These are phyloP conservation scores for Lunularia cruciata DNA, from an alignment of 225 moss, liverwort and hornwort genomes.

Conservation along the genomic window DNA sequence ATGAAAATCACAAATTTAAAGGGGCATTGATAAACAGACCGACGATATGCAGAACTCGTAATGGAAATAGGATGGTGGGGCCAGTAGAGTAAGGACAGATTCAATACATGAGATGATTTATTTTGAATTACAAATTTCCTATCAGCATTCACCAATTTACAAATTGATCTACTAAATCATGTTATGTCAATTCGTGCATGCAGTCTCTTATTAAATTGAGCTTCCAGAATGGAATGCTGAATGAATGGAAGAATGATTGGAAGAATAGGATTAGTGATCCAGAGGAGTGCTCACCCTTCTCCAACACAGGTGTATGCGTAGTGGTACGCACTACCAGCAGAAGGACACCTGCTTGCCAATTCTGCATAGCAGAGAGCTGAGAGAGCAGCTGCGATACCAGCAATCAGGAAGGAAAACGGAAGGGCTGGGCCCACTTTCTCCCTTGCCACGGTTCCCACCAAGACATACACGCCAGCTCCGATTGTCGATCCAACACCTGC, in stretches of 20 bases:
- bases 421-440: constrained; percentile 92
- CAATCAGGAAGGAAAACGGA: constrained; percentile 79
- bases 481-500: constrained; percentile 91
- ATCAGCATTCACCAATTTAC: too few species aligned
- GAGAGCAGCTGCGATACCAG: constrained; percentile 87
- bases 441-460: constrained; percentile 88
- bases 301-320: constrained; percentile 93
- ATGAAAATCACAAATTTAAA: neutral
- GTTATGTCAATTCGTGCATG: too few species aligned
- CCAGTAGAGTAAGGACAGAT: too few species aligned
- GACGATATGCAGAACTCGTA: too few species aligned
- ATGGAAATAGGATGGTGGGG: too few species aligned
- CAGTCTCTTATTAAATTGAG: too few species aligned
- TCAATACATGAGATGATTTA: too few species aligned
- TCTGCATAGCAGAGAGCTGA: constrained; percentile 99
- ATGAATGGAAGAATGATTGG: too few species aligned
- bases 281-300: constrained; percentile 48
- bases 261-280: neutral
- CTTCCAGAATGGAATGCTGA: too few species aligned
- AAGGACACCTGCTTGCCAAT: constrained; percentile 90
- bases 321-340: constrained; percentile 95
- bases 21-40: too few species aligned
- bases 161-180: too few species aligned
- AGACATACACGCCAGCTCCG: constrained; percentile 91
- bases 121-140: too few species aligned